phyloP scores from a whole-genome alignment of 768 basidiomycete genomes.

The Trametes meyenii region DNA sequence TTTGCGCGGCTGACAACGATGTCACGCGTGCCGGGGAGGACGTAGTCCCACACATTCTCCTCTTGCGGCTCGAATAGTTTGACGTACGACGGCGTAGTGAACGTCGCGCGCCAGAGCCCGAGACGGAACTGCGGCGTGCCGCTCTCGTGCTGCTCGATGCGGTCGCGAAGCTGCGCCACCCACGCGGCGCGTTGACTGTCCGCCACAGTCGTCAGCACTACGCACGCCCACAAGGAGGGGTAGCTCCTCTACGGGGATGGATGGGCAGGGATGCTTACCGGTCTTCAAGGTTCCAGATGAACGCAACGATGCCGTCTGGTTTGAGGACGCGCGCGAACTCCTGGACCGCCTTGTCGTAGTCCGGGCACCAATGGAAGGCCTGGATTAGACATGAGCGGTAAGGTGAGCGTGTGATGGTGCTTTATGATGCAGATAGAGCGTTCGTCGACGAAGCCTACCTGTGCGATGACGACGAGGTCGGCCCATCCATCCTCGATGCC shows the following conservation, averaged over 20 bases:
- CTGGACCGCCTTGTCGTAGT: slow-evolving; percentile 67
- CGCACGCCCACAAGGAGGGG: neutral
- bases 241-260: neutral
- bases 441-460: slow-evolving; percentile 44
- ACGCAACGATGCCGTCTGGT: slow-evolving; percentile 66
- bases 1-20: slow-evolving; percentile 64
- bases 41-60: slow-evolving; percentile 58
- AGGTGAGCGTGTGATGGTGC: neutral
- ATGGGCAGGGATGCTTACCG: slow-evolving; percentile 42
- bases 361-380: slow-evolving; percentile 95
- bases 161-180: slow-evolving; percentile 73
- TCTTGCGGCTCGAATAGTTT: slow-evolving; percentile 59
- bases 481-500: slow-evolving; percentile 69
- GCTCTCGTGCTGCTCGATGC: slow-evolving; percentile 66
- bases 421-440: too few relatives aligned
- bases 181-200: slow-evolving; percentile 62
- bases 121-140: slow-evolving; percentile 85
- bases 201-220: neutral
- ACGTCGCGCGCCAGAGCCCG: slow-evolving; percentile 71
- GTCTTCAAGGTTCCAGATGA: slow-evolving; percentile 94
- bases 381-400: slow-evolving; percentile 34
- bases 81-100: slow-evolving; percentile 63
- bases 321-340: slow-evolving; percentile 86
- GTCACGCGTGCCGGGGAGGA: slow-evolving; percentile 54
- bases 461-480: slow-evolving; percentile 77